Percentiles rank a stretch among this genome's conserved stretches.
phyloP scores from a whole-genome alignment of 495 filamentous ascomycete species.

The Penicillium bialowiezense region DNA sequence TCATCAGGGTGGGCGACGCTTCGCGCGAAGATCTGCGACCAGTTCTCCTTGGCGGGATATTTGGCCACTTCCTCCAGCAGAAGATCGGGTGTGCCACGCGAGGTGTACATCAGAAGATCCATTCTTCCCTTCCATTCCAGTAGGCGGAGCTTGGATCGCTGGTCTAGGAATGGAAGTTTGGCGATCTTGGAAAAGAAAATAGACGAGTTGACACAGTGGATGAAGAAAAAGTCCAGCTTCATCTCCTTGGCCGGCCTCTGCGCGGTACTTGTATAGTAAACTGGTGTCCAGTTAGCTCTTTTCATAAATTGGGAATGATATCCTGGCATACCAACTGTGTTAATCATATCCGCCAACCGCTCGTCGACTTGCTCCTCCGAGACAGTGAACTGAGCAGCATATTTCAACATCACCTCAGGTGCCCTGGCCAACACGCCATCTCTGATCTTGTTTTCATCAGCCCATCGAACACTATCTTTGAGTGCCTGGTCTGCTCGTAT shows the following conservation, averaged over 20 bases:
- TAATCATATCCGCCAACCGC: constrained; percentile 73
- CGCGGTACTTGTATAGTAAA: constrained; percentile 62
- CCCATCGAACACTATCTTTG: constrained; percentile 40
- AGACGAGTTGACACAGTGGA: constrained; percentile 63
- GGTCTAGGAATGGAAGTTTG: constrained; percentile 22
- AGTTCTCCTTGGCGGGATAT: constrained; percentile 44
- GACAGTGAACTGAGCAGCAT: constrained; percentile 60
- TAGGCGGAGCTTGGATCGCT: constrained; percentile 57
- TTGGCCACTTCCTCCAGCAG: constrained; percentile 50
- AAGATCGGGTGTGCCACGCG: constrained; percentile 54
- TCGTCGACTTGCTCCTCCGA: constrained; percentile 60
- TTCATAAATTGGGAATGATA: constrained; percentile 1
- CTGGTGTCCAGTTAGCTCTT: constrained; percentile 9
- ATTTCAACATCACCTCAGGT: constrained; percentile 56
- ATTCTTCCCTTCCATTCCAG: constrained; percentile 74
- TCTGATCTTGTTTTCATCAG: constrained; percentile 60
- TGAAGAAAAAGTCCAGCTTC: constrained; percentile 81
- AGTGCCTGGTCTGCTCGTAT: constrained; percentile 56
- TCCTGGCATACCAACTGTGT: constrained; percentile 48
- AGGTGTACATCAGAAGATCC: constrained; percentile 66
- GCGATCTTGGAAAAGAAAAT: constrained; percentile 62
- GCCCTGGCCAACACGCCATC: constrained; percentile 65
- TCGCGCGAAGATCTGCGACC: constrained; percentile 56
- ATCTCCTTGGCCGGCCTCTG: constrained; percentile 59
- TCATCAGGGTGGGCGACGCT: constrained; percentile 54